Conservation (phyloP, 2,329 filamentous ascomycete species). For the Cyphellophora europaea region DNA sequence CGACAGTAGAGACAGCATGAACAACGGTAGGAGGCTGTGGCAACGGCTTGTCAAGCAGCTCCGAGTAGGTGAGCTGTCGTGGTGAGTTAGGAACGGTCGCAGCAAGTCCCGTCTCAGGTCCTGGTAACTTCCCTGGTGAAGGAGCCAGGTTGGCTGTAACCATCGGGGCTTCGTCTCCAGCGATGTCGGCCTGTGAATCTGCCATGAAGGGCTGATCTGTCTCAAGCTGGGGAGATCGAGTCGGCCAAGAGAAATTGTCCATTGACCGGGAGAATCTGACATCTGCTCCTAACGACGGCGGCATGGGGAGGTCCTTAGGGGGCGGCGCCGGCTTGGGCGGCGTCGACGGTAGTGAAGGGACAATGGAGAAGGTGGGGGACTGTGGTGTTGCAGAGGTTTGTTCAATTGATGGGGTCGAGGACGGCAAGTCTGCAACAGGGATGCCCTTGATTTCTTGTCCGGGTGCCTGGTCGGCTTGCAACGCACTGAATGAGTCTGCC, state of each 20-base stretch:
- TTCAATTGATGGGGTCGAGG: constrained; percentile 1
- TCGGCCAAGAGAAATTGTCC: constrained; percentile 42
- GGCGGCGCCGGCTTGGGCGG: constrained; percentile 20
- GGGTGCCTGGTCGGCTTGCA: constrained; percentile 43
- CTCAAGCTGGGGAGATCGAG: constrained; percentile 1
- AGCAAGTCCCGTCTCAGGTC: background rate
- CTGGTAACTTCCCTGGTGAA: background rate
- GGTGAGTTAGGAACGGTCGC: constrained; percentile 1
- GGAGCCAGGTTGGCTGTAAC: background rate
- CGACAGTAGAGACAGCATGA: constrained; percentile 18
- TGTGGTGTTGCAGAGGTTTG: constrained; percentile 7
- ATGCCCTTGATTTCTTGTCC: constrained; percentile 42
- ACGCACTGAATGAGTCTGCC: constrained; percentile 43
- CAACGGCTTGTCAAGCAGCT: constrained; percentile 11
- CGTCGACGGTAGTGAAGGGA: constrained; percentile 22
- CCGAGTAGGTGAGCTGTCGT: background rate
- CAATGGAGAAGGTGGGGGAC: constrained; percentile 21
- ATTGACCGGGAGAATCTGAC: constrained; percentile 28
- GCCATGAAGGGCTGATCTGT: background rate
- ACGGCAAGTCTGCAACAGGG: constrained; percentile 25
- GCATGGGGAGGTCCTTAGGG: constrained; percentile 11
- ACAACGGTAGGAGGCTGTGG: constrained; percentile 11
- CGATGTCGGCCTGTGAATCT: background rate
- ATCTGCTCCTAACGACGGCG: constrained; percentile 9
- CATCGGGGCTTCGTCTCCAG: background rate